Evolutionary conservation across 768 basidiomycete genomes (phyloP).

Genomic region (Lentinula sp.): DNA sequence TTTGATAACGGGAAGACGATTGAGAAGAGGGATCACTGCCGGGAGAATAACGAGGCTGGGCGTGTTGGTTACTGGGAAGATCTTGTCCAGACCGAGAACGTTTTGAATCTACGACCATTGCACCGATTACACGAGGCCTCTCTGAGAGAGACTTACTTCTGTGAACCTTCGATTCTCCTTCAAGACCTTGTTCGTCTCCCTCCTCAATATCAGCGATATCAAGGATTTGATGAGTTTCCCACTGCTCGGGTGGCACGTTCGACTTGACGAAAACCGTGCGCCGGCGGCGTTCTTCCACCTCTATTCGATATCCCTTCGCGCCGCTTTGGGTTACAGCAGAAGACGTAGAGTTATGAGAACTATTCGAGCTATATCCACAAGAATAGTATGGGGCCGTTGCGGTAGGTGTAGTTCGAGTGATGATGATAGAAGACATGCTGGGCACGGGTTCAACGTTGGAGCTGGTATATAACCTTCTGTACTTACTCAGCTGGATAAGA

Average conservation of each 20-base stretch:
- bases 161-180: not conserved
- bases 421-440: constrained; percentile 8
- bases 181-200: constrained; percentile 18
- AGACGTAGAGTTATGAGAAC: not conserved
- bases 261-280: constrained; percentile 40
- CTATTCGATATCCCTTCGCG: not conserved
- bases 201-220: constrained; percentile 13
- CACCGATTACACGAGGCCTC: not conserved
- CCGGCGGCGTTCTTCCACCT: constrained; percentile 19
- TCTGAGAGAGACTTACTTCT: constrained; percentile 5
- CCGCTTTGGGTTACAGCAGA: not conserved
- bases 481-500: not conserved
- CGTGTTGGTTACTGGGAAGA: not conserved
- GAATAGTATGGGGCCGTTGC: constrained; percentile 20
- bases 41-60: not conserved
- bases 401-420: constrained; percentile 18
- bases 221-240: constrained; percentile 22
- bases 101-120: not conserved
- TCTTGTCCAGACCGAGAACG: constrained; percentile 6
- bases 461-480: not conserved
- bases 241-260: constrained; percentile 35
- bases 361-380: constrained; percentile 41
- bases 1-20: not conserved
- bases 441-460: not conserved
- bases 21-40: not conserved